Evolutionary conservation across 2,329 filamentous ascomycete genomes (phyloP).

Genomic region (Neofusicoccum sp.): DNA sequence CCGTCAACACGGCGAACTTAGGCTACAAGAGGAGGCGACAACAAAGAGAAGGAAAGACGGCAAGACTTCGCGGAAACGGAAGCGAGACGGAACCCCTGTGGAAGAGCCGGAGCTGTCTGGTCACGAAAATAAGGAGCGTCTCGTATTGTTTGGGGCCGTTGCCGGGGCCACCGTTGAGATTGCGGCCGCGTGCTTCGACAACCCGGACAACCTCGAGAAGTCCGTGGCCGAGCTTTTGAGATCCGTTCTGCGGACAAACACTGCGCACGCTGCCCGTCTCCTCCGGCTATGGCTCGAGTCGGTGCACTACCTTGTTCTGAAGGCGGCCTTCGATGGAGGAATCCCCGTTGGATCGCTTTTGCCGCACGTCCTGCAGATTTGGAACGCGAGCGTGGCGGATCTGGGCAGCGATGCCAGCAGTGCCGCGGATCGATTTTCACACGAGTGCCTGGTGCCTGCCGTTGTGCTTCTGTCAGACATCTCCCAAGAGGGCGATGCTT

Average conservation of each 20-base stretch:
- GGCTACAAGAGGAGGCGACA: conserved; percentile 8
- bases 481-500: neutral
- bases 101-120: conserved; percentile 19
- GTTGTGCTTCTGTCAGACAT: conserved; percentile 27
- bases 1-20: neutral
- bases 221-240: conserved; percentile 36
- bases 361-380: conserved; percentile 25
- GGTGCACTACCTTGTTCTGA: conserved; percentile 18
- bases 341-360: conserved; percentile 16
- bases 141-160: conserved; percentile 25
- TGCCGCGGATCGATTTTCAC: conserved; percentile 36
- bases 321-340: neutral
- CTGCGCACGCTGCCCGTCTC: conserved; percentile 35
- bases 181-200: conserved; percentile 15
- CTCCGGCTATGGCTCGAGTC: conserved; percentile 35
- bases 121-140: conserved; percentile 25
- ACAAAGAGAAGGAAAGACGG: conserved; percentile 21
- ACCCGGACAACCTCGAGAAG: conserved; percentile 23
- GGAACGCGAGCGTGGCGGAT: conserved; percentile 33
- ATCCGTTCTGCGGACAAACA: conserved; percentile 34
- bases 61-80: conserved; percentile 35
- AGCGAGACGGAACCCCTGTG: conserved; percentile 24
- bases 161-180: conserved; percentile 26
- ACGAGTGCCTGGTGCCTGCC: conserved; percentile 36
- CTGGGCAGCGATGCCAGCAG: conserved; percentile 28